These are phyloP conservation scores for Trichopus zeylanicus DNA, from an alignment of 116 monocot species.

Conservation along the genomic window DNA sequence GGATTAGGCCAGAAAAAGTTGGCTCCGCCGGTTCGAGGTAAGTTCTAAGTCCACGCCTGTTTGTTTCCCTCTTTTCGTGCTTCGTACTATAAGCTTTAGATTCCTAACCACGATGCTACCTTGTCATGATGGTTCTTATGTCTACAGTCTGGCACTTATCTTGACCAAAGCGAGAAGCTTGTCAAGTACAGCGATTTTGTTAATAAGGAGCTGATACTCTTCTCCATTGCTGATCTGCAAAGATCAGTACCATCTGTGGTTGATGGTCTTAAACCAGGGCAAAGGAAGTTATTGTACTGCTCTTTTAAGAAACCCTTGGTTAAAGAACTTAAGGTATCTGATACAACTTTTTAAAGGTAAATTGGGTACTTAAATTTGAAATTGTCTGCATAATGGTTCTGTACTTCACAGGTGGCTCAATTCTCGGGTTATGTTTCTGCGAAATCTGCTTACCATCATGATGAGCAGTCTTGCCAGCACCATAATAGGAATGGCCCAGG, in stretches of 20 bases:
- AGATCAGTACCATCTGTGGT: constrained; percentile 94
- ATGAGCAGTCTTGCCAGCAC: constrained; percentile 77
- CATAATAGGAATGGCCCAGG: constrained; percentile 90
- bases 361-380: not conserved
- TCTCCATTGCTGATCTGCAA: constrained; percentile 93
- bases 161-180: constrained; percentile 54
- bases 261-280: constrained; percentile 93
- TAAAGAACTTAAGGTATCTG: constrained; percentile 70
- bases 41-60: not conserved
- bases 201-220: constrained; percentile 87
- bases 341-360: not conserved
- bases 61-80: not conserved
- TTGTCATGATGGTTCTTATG: not conserved
- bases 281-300: constrained; percentile 84
- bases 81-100: not conserved
- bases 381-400: not conserved
- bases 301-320: constrained; percentile 81
- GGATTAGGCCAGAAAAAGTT: constrained; percentile 77
- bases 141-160: constrained; percentile 70
- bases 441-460: constrained; percentile 97
- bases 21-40: constrained; percentile 90
- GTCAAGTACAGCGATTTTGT: constrained; percentile 94
- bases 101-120: not conserved
- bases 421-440: constrained; percentile 96
- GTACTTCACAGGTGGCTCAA: constrained; percentile 62